phyloP scores from a whole-genome alignment of 768 basidiomycete genomes.

The Pleurotus citrinopileatus region DNA sequence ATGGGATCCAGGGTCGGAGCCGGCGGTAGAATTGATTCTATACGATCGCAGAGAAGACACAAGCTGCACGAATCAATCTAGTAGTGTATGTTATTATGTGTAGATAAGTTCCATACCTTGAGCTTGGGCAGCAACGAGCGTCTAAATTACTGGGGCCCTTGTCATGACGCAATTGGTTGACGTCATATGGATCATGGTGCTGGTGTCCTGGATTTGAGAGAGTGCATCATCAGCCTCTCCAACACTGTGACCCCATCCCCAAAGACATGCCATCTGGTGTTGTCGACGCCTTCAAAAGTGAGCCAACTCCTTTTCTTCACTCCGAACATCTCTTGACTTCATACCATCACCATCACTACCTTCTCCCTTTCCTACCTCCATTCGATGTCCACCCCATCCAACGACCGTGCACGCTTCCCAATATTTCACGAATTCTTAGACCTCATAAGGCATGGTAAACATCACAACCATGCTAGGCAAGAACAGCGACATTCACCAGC shows the following conservation, averaged over 20 bases:
- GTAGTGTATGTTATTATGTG: too few species aligned
- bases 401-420: conserved; percentile 9
- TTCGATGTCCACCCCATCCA: conserved; percentile 14
- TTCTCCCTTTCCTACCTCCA: conserved; percentile 15
- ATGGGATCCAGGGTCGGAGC: not conserved
- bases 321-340: conserved; percentile 9
- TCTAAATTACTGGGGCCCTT: not conserved
- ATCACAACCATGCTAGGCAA: conserved; percentile 46
- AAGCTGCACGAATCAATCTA: not conserved
- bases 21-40: not conserved
- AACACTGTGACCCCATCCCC: conserved; percentile 12
- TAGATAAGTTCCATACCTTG: too few species aligned
- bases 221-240: not conserved
- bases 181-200: not conserved
- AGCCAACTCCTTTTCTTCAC: conserved; percentile 13
- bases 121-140: too few species aligned
- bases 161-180: conserved; percentile 4
- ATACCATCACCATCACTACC: not conserved
- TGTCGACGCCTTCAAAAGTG: conserved; percentile 89
- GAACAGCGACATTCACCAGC: conserved; percentile 20
- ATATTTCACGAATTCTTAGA: conserved; percentile 39
- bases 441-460: conserved; percentile 81
- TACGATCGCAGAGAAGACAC: not conserved
- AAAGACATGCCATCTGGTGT: conserved; percentile 61
- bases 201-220: not conserved